A percentile compares a stretch with the other conserved stretches of the same genome.
These are phyloP conservation scores for Xylaria sp. DNA, from an alignment of 2,329 filamentous ascomycete species.

Conservation along the genomic window DNA sequence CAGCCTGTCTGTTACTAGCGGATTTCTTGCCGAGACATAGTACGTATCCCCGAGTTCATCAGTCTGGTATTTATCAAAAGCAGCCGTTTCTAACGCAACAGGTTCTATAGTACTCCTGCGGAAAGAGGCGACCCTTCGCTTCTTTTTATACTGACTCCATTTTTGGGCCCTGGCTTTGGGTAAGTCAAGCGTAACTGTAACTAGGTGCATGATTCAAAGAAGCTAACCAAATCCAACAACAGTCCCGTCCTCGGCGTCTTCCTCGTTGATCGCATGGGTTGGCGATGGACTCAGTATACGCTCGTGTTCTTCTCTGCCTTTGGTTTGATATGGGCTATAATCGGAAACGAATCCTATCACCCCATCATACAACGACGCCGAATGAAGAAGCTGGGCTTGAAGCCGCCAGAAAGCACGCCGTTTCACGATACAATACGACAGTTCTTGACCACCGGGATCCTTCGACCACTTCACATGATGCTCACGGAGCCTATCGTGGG, in stretches of 20 bases:
- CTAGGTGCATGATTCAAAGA: background rate
- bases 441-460: constrained; percentile 56
- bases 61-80: background rate
- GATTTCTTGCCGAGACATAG: constrained; percentile 62
- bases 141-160: constrained; percentile 61
- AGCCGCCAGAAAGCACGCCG: constrained; percentile 42
- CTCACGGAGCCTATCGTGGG: constrained; percentile 71
- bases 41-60: background rate
- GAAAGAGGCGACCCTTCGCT: constrained; percentile 56
- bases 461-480: constrained; percentile 67
- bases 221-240: constrained; percentile 30
- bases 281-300: constrained; percentile 65
- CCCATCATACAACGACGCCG: constrained; percentile 57
- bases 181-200: constrained; percentile 43
- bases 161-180: constrained; percentile 63
- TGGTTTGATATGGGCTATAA: constrained; percentile 49
- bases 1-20: constrained; percentile 59
- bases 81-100: background rate
- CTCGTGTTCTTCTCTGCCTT: constrained; percentile 58
- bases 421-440: constrained; percentile 41
- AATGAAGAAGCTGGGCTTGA: constrained; percentile 50
- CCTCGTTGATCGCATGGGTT: constrained; percentile 56
- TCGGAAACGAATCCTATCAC: constrained; percentile 67
- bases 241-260: constrained; percentile 62
- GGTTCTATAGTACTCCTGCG: constrained; percentile 42